phyloP scores from a whole-genome alignment of 257 asterid genomes.

The Cruciata laevipes region DNA sequence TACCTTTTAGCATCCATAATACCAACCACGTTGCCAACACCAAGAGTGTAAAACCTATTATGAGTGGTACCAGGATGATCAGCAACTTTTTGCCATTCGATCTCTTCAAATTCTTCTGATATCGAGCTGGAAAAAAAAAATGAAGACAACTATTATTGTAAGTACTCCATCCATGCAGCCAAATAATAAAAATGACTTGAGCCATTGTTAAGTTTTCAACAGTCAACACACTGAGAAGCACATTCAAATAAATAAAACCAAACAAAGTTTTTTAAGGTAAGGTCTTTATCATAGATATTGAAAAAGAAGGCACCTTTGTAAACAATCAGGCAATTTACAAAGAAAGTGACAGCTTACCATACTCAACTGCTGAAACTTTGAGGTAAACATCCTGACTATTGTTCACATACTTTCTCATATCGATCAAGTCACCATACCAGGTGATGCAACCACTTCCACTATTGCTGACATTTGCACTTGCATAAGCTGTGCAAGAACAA shows the following conservation, averaged over 20 bases:
- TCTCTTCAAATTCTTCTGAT: background rate
- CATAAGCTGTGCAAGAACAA: slow-evolving; percentile 31
- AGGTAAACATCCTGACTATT: slow-evolving; percentile 31
- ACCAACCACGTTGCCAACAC: background rate
- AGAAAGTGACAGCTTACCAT: slow-evolving; percentile 19
- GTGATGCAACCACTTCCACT: slow-evolving; percentile 37
- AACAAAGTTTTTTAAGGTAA: background rate
- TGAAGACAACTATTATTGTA: background rate
- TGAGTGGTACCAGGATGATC: background rate
- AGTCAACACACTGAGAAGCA: background rate
- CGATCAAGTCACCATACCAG: slow-evolving; percentile 32
- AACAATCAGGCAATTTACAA: background rate
- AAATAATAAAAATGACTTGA: background rate
- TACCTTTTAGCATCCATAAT: background rate
- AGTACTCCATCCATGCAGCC: background rate
- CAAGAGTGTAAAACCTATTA: background rate
- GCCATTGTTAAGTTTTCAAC: background rate
- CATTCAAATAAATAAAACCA: no score
- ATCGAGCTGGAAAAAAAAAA: background rate
- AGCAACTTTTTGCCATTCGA: background rate
- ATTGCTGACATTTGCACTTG: slow-evolving; percentile 25
- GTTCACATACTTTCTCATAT: slow-evolving; percentile 24
- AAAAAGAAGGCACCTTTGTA: background rate
- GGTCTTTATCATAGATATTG: background rate
- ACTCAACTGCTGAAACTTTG: slow-evolving; percentile 19